These are phyloP conservation scores for Eutreptiella sp. DNA, from an alignment of 208 protist species.

Conservation along the genomic window DNA sequence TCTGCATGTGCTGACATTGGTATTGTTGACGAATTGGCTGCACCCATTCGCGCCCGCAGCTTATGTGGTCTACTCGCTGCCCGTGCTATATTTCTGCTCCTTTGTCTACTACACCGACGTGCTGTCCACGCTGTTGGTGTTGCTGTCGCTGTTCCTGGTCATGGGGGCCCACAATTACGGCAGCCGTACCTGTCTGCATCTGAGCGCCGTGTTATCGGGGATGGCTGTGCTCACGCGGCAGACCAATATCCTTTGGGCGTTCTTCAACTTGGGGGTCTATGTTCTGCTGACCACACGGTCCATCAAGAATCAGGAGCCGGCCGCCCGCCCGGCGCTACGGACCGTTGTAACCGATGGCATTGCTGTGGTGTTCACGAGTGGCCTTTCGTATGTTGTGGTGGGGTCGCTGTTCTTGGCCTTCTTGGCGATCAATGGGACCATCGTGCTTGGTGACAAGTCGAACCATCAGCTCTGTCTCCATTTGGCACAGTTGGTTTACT, in stretches of 20 bases:
- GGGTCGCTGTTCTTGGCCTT: no score
- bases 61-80: background rate
- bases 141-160: background rate
- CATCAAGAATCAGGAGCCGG: background rate
- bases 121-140: background rate
- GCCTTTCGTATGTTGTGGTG: no score
- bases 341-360: background rate
- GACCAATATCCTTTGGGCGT: slow-evolving; percentile 16
- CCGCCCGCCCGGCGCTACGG: no score
- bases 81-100: slow-evolving; percentile 10
- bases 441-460: slow-evolving; percentile 18
- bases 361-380: background rate
- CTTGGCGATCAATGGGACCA: slow-evolving; percentile 1
- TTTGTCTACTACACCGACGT: slow-evolving; percentile 23
- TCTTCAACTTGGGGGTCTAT: background rate
- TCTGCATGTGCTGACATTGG: background rate
- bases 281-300: background rate
- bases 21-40: slow-evolving; percentile 4
- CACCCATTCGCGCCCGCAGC: background rate
- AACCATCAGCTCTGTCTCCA: slow-evolving; percentile 12
- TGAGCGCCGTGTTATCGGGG: background rate
- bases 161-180: no score
- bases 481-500: slow-evolving; percentile 14
- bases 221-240: slow-evolving; percentile 6
- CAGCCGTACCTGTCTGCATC: no score